Evolutionary conservation across 2,329 filamentous ascomycete genomes (phyloP), one percentile per base, ranked within the genome.

Genomic region (Xylariaceae sp.): DNA sequence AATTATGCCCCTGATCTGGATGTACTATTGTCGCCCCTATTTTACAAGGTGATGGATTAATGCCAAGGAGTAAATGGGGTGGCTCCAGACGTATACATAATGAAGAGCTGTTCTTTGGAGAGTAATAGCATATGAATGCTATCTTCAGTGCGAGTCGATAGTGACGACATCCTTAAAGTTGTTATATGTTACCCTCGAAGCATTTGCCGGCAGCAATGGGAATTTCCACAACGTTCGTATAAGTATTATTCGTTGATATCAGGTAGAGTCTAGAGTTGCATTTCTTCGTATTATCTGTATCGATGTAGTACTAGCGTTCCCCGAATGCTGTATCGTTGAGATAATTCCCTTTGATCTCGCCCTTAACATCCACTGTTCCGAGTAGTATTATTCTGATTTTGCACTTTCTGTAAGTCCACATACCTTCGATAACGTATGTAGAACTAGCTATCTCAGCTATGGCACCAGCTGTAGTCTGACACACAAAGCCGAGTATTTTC

Each of bases 261-360:
- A 63, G 20, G 40, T 65, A 65, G 2, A 63, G 57, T 26, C 61
- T 63, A 44, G 62, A 63, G 48, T 65, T 63, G 52, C 41, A 65
- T 0, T 23, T 44, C 20, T 52, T 56, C 21, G 59, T 57, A 26
- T 20, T 55, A 47, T 59, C 62, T 3, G 52, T 55, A 41, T 63
- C 56, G 32, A 65, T 62, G 45, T 65, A 64, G 21, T 57, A 57
- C 44, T 60, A 59, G 23, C 61, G 64, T 20, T 56, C 44, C 12
- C 57, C 62, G 16, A 21, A 54, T 14, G 60, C 49, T 0, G 55
- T 54, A 48, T 59, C 50, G 48, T 62, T 62, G 54, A 64, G 57
- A 47, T 64, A 55, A 18, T 42, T 60, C 0, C 62, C 61, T 9
- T n/a, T 37, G 32, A 65, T 61, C 47, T 60, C 54, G 18, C 61